These are phyloP conservation scores for Ceriops decandra DNA, from an alignment of 345 rosid genomes.

Conservation along the genomic window DNA sequence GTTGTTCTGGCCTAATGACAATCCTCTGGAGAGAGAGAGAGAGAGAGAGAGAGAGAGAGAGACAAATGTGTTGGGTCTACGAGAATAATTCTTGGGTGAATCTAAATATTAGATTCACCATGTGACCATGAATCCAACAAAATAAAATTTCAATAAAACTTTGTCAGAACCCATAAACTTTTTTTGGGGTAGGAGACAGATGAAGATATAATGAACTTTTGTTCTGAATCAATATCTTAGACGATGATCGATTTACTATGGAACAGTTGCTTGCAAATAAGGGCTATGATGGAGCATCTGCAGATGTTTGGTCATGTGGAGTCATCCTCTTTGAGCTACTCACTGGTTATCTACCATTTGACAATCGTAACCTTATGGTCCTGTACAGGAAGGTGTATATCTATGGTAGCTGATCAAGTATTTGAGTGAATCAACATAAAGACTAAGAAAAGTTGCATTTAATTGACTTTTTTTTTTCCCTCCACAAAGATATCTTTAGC, in stretches of 20 bases:
- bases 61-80: too few relatives aligned
- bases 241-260: slow-evolving; percentile 20
- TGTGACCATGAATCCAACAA: too few relatives aligned
- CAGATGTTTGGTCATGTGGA: slow-evolving; percentile 93
- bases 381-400: slow-evolving; percentile 61
- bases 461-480: not conserved
- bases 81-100: too few relatives aligned
- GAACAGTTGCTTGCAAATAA: slow-evolving; percentile 65
- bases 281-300: slow-evolving; percentile 80
- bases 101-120: too few relatives aligned
- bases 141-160: too few relatives aligned
- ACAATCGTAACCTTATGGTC: slow-evolving; percentile 63
- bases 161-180: too few relatives aligned
- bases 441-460: not conserved
- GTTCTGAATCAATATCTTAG: not conserved
- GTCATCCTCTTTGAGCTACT: slow-evolving; percentile 83
- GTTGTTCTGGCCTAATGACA: too few relatives aligned
- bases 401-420: not conserved
- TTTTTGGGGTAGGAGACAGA: not conserved
- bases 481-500: slow-evolving; percentile 55
- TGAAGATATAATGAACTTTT: not conserved
- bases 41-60: too few relatives aligned
- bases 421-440: not conserved
- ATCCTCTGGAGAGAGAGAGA: too few relatives aligned
- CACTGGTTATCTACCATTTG: slow-evolving; percentile 70